Conservation (phyloP, 2,329 filamentous ascomycete genomes). For the Hirsutella rhossiliensis region DNA sequence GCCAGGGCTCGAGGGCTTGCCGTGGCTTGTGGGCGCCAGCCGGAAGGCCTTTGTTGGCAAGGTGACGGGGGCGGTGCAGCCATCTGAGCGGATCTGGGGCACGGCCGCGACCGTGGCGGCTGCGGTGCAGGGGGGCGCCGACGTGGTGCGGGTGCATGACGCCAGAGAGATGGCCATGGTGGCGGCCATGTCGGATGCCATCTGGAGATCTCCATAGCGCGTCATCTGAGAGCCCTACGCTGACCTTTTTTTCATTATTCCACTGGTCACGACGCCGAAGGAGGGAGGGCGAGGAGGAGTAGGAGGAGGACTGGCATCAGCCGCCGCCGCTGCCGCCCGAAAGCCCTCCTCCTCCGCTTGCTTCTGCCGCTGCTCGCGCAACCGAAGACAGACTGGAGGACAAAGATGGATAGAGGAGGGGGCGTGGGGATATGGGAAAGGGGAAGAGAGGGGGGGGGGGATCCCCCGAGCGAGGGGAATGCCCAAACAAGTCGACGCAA, state of each 20-base stretch:
- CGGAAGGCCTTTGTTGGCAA: conserved; percentile 81
- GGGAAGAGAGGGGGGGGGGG: too few species aligned
- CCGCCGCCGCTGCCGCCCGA: too few species aligned
- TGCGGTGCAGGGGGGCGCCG: conserved; percentile 75
- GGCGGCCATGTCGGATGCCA: conserved; percentile 81
- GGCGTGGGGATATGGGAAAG: too few species aligned
- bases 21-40: conserved; percentile 84
- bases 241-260: background rate
- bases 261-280: background rate
- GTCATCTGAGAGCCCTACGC: background rate
- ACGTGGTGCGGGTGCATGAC: conserved; percentile 89
- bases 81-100: conserved; percentile 65
- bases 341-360: too few species aligned
- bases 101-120: conserved; percentile 83
- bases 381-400: too few species aligned
- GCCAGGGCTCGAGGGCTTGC: conserved; percentile 55
- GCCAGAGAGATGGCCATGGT: conserved; percentile 77
- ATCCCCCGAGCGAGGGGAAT: too few species aligned
- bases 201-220: conserved; percentile 48
- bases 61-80: conserved; percentile 62
- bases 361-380: too few species aligned
- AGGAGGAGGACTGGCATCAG: too few species aligned
- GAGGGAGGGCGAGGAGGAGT: background rate
- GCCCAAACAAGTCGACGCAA: too few species aligned
- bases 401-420: too few species aligned